Percentiles rank a stretch among this genome's conserved stretches.
These are phyloP conservation scores for Leishmania martiniquensis DNA, from an alignment of 208 protist genomes.

Conservation along the genomic window DNA sequence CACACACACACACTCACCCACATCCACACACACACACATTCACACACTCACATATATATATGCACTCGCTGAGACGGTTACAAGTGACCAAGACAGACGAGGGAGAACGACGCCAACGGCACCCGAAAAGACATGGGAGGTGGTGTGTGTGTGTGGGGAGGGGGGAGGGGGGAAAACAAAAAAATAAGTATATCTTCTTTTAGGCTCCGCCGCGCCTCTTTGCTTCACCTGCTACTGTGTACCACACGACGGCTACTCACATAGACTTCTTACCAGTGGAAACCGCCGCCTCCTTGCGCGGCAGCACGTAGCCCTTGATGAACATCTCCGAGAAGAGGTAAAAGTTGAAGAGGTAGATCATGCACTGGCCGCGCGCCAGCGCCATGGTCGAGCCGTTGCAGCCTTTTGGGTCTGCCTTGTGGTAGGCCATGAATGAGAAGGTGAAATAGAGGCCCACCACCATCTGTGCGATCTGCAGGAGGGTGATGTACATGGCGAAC, in stretches of 20 bases:
- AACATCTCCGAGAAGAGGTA: constrained; percentile 93
- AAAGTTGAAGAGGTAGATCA: constrained; percentile 93
- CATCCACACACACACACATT: too few relatives aligned
- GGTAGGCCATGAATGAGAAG: constrained; percentile 37
- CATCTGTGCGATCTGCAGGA: constrained; percentile 93
- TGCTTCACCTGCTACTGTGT: not conserved
- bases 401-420: constrained; percentile 22
- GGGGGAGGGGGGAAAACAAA: not conserved
- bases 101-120: too few relatives aligned
- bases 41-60: too few relatives aligned
- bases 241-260: not conserved
- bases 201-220: not conserved
- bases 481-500: constrained; percentile 80
- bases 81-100: not conserved
- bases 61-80: too few relatives aligned
- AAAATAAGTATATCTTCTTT: not conserved
- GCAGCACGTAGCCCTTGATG: constrained; percentile 75
- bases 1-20: too few relatives aligned
- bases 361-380: constrained; percentile 49
- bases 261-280: constrained; percentile 19
- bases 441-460: constrained; percentile 79
- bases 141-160: too few relatives aligned
- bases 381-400: constrained; percentile 51
- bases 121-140: not conserved
- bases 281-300: constrained; percentile 21